Evolutionary conservation across 2,329 filamentous ascomycete genomes (phyloP).

Genomic region (Scopulariopsis brevicaulis): DNA sequence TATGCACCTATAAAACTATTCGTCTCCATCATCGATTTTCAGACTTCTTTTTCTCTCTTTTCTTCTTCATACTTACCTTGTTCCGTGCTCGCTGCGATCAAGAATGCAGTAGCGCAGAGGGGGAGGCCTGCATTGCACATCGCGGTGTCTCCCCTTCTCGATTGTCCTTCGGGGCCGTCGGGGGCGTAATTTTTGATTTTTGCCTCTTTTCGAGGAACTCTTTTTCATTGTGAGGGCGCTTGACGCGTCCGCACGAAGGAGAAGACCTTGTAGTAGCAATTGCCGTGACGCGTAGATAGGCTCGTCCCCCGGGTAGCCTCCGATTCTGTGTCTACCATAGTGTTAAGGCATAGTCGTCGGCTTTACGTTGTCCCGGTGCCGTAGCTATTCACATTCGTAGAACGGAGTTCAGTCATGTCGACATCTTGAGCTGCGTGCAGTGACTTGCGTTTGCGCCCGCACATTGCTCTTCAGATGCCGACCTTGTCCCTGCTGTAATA

Average conservation of each 20-base stretch:
- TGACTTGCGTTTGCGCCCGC: too few species aligned
- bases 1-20: background rate
- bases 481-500: too few species aligned
- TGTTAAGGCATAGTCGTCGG: too few species aligned
- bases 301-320: too few species aligned
- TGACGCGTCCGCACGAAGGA: constrained; percentile 30
- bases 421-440: too few species aligned
- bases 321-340: too few species aligned
- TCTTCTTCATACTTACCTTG: constrained; percentile 41
- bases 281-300: too few species aligned
- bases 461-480: too few species aligned
- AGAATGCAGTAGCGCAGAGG: constrained; percentile 25
- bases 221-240: constrained; percentile 32
- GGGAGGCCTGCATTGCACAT: constrained; percentile 41
- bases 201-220: constrained; percentile 6
- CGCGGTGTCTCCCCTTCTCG: constrained; percentile 34
- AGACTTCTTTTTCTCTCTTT: constrained; percentile 16
- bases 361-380: too few species aligned
- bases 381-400: too few species aligned
- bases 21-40: background rate
- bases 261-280: constrained; percentile 12
- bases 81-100: constrained; percentile 28
- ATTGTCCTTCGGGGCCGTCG: constrained; percentile 42
- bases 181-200: constrained; percentile 37
- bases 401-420: too few species aligned